Evolutionary conservation across 345 rosid species (phyloP), one percentile per base, ranked within the genome.

Genomic region (Lumnitzera racemosa): DNA sequence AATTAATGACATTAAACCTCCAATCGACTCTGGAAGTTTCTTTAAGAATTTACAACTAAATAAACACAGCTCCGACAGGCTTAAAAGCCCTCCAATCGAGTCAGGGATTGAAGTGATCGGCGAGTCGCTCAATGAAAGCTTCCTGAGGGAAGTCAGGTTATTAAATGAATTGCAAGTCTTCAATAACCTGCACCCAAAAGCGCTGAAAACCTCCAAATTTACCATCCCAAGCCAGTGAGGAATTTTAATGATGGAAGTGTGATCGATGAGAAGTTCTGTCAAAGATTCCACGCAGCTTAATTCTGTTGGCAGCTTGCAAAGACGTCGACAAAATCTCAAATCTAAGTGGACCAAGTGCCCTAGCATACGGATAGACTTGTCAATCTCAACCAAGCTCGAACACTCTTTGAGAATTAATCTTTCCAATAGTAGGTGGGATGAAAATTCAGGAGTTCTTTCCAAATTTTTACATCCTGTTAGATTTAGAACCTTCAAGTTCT

Each of bases 401-500:
- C 68, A 64, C 0, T 16, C 13, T 9, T 13, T 11, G 25, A 64
- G 61, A 1, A 64, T 48, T 49, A 64, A 27, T 16, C 55, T 29
- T 47, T 64, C 68, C 24, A 64, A 8, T 4, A 13, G 48, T 12
- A 47, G 12, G 2, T 5, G 2, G 11, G 15, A 7, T 7, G 24
- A 31, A 13, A 64, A 56, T 1, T 64, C 5, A 0, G 56, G 68
- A 5, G 61, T 56, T 49, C 31, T 31, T 11, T 24, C n/a, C n/a
- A 64, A 20, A 0, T 29, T 13, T 3, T 12, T 12, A 12, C 31
- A 56, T 56, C 24, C 9, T 11, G n/a, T 56, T 12, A 64, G 56
- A 16, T 64, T 20, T 16, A 64, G 23, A 11, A 49, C 50, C 2
- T 64, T 64, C n/a, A 56, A 17, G 1, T 50, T 64, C 13, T 29